Base-by-base conservation (phyloP, 169 alveolate species). In the Plasmodium reichenowi region DNA sequence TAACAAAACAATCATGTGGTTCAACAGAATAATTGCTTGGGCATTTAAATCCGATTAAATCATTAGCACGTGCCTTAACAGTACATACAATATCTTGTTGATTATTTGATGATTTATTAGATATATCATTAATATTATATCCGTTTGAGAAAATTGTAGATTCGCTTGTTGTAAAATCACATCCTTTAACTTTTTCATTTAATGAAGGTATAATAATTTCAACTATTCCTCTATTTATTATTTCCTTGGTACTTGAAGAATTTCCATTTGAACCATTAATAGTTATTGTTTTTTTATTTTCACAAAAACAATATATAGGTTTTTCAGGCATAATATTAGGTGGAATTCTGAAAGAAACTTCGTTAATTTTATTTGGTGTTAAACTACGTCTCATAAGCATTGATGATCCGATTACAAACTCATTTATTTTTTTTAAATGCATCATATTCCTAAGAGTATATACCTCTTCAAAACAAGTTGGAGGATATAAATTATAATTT, bases 1-100 rank as follows among this genome's bases (percentile, higher is more conserved):
- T 68, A 17, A 83, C 4, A 54, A 83, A 83, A 59, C 91, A 83
- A 2, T 83, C 91, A 24, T 67, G 64, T 8, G 91, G 91, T 56
- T 67, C 60, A 60, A 83, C 29, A 22, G 15, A 8, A 68, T 15
- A 68, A 47, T 66, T 10, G 8, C 13, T 1, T 22, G 91, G 91
- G 20, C 91, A 83, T 59, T 70, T 83, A 66, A 83, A 83, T 13
- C 91, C 91, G 56, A 83, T 54, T 2, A 83, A 4, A 13, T 67
- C 17, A 67, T 71, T 15, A 54, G 13, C 73, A 20, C 17, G 8
- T 17, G 68, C 80, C 6, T 45, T 56, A 4, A 70, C 6, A 7
- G 9, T 58, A 24, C 91, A 83, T 52, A 58, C 9, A 56, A 83
- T 32, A 10, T 58, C 45, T 15, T 68, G 32, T 26, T 52, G 68